phyloP scores from a whole-genome alignment of 768 basidiomycete genomes.

The Tephrocybe sp. region DNA sequence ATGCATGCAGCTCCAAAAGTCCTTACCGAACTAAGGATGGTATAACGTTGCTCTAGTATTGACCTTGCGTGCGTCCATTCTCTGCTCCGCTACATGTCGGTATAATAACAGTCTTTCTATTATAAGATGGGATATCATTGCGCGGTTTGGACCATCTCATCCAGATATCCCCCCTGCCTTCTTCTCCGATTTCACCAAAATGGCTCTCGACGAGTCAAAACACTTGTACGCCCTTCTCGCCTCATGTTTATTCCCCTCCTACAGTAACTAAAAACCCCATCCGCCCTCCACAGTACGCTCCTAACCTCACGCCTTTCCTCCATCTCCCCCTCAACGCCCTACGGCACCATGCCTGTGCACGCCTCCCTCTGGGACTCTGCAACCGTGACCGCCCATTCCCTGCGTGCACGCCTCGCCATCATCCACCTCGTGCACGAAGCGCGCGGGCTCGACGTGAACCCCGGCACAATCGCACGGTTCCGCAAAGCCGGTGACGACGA shows the following conservation, averaged over 20 bases:
- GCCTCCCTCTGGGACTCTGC: constrained; percentile 82
- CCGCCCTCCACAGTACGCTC: constrained; percentile 37
- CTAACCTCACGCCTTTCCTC: constrained; percentile 59
- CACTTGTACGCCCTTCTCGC: constrained; percentile 64
- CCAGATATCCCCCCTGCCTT: constrained; percentile 67
- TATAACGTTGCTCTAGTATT: constrained; percentile 38
- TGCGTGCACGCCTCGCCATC: constrained; percentile 73
- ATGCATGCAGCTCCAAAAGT: background rate
- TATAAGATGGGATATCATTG: constrained; percentile 79
- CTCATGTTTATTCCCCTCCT: background rate
- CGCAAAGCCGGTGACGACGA: constrained; percentile 61
- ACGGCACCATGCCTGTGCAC: constrained; percentile 73
- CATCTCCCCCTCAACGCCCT: constrained; percentile 63
- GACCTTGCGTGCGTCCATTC: constrained; percentile 60
- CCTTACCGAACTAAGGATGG: background rate
- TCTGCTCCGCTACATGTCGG: background rate
- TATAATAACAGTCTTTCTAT: background rate
- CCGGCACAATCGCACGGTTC: constrained; percentile 73
- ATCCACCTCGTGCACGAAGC: constrained; percentile 88
- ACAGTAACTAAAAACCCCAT: background rate
- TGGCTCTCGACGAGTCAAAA: constrained; percentile 85
- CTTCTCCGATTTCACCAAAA: constrained; percentile 79
- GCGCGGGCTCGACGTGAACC: constrained; percentile 81
- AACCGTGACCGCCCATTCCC: constrained; percentile 58
- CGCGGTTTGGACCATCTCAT: constrained; percentile 63